Base-by-base conservation (phyloP, 1,284 basidiomycete species). In the Exobasidium cylindrosporum region DNA sequence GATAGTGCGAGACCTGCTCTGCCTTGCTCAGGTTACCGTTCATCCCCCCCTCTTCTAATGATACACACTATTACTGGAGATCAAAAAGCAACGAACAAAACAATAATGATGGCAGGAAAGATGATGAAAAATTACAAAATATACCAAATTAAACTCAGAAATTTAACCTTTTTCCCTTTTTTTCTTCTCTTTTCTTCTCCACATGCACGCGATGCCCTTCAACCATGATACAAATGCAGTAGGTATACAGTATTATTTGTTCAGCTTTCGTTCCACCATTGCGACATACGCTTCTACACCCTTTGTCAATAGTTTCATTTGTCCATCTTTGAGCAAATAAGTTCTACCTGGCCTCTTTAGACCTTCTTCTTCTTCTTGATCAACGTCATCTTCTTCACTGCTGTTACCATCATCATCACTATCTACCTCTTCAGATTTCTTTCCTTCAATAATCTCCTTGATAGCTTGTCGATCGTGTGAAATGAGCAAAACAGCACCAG, bases 401-500 rank as follows among this genome's bases (percentile, higher is more conserved):
- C 23, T n/a, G 17, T 21, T 47, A 28, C 13, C 40, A 32, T 35
- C 24, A n/a, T n/a, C n/a, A n/a, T n/a, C n/a, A n/a, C n/a, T n/a
- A n/a, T n/a, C n/a, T n/a, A 52, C 35, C 4, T 14, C 54, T 13
- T 30, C 56, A 23, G 24, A 11, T 73, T 73, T 13, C 70, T 70
- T 3, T 67, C 67, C 0, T 72, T 71, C 66, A 31, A 73, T 62
- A 50, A 73, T 67, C 10, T 63, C 43, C 60, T 68, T 74, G 17
- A 67, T 62, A 4, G 73, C 80, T 46, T 74, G 83, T 64, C 88
- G 83, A 73, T 89, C 88, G 76, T 90, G 88, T 32, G 86, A 88
- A 58, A 89, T 84, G 10, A 89, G 81, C 10, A 89, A 79, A 30
- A 89, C 75, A 0, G 84, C 86, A 2, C 88, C 88, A 26, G 80